Conservation (phyloP, 2,329 filamentous ascomycete species). For the Chalara sp. region DNA sequence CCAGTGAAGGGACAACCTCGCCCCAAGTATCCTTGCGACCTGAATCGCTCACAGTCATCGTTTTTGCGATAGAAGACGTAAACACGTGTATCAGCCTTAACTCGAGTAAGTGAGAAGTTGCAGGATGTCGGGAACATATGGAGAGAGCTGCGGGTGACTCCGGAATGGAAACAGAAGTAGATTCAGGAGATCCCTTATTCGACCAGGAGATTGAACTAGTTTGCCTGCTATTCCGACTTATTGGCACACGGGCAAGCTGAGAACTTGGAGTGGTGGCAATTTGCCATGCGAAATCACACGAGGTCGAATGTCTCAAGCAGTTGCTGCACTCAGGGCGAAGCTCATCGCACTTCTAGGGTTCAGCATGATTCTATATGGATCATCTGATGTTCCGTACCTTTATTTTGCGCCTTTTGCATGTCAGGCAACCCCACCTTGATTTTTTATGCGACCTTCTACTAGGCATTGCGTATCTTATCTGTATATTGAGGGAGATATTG, state of each 20-base stretch:
- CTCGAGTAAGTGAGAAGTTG: constrained; percentile 37
- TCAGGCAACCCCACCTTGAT: constrained; percentile 57
- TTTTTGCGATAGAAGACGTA: constrained; percentile 52
- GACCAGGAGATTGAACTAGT: constrained; percentile 1
- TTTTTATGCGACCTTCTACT: constrained; percentile 64
- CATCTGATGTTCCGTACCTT: constrained; percentile 44
- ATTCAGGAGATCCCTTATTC: constrained; percentile 10
- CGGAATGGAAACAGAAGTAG: constrained; percentile 10
- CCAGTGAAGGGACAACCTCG: constrained; percentile 51
- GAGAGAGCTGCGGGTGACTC: constrained; percentile 15
- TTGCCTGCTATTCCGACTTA: neutral
- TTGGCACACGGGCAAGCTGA: constrained; percentile 1
- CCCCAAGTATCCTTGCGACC: constrained; percentile 53
- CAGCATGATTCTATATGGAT: constrained; percentile 3
- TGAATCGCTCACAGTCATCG: constrained; percentile 44
- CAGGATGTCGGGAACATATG: constrained; percentile 13
- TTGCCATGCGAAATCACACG: constrained; percentile 53
- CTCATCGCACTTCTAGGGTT: constrained; percentile 50
- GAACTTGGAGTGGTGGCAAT: constrained; percentile 11
- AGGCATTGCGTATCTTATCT: too few species aligned
- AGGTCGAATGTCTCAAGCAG: constrained; percentile 59
- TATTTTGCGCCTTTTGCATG: constrained; percentile 63
- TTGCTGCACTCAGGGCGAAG: constrained; percentile 59
- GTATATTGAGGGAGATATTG: too few species aligned
- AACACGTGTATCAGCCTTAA: constrained; percentile 60